Evolutionary conservation across 1,139 yeast species (phyloP), one percentile per base, ranked within the genome.

Genomic region (Hemisphaericaspora xylanilytica): DNA sequence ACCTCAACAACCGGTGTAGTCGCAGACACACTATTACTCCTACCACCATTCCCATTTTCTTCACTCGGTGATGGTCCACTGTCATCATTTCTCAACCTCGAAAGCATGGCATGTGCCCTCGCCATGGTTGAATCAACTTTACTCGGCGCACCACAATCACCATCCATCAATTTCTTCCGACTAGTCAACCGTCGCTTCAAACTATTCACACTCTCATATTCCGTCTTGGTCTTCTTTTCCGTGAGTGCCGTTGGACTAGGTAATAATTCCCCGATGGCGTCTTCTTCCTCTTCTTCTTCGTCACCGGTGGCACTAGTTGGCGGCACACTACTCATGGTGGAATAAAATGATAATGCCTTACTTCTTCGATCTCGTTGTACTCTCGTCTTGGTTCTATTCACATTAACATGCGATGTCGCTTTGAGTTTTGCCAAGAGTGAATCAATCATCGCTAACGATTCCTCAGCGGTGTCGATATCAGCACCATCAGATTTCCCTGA

Each of bases 71-170:
- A n/a, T n/a, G n/a, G n/a, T n/a, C n/a, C n/a, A 12, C 16, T 17
- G 5, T 29, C 36, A 20, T 41, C 36, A 15, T 39, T 45, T 36
- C 75, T 45, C 20, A 71, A 52, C 37, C 66, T 65, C 37, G 57
- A 59, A 41, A 71, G 59, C 75, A 71, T 70, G 0, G 64, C 63
- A 41, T 68, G 74, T 1, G 76, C 74, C 38, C 77, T 46, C 28
- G 62, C 51, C 59, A 67, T 55, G 2, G 54, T 52, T 41, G 56
- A 57, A 48, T 59, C 71, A 16, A 55, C 45, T 42, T 48, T 56
- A 11, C 11, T 5, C 20, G 45, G 38, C 17, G 35, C 15, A 4
- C 24, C 18, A 6, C 32, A 26, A 5, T 20, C 21, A 5, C 8
- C 13, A 8, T 37, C 42, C n/a, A 12, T 39, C 35, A 39, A 45